Evolutionary conservation across 2,329 filamentous ascomycete genomes (phyloP).

Genomic region (Aspergillus sp.): DNA sequence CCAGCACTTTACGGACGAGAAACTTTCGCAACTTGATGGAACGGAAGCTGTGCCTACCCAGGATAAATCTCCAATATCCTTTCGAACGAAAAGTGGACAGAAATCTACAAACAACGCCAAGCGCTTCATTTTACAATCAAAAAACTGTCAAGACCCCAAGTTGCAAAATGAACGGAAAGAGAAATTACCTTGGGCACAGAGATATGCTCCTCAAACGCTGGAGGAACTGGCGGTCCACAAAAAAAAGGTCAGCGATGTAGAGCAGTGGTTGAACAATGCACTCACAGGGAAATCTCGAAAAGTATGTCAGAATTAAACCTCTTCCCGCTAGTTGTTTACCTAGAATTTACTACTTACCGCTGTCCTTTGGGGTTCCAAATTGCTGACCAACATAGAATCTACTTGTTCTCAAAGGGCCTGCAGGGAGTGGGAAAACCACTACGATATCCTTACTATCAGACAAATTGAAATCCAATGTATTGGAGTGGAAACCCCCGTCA

Average conservation of each 20-base stretch:
- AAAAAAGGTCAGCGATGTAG: conserved; percentile 85
- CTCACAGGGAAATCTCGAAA: conserved; percentile 56
- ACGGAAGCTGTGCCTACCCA: conserved; percentile 6
- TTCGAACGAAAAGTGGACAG: conserved; percentile 9
- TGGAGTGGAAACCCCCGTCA: conserved; percentile 88
- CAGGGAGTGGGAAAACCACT: conserved; percentile 90
- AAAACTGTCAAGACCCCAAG: neutral
- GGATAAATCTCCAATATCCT: conserved; percentile 6
- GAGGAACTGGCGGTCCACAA: conserved; percentile 93
- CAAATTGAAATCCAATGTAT: conserved; percentile 71
- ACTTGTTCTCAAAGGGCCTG: conserved; percentile 83
- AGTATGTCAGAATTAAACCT: conserved; percentile 26
- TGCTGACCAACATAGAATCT: conserved; percentile 59
- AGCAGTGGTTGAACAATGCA: conserved; percentile 76
- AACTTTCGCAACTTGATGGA: conserved; percentile 1
- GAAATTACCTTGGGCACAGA: conserved; percentile 79
- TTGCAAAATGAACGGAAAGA: conserved; percentile 41
- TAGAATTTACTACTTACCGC: neutral
- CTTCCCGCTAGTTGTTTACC: neutral
- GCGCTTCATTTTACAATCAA: conserved; percentile 27
- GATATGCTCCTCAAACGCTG: conserved; percentile 71
- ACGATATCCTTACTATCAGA: conserved; percentile 76
- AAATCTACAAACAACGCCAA: conserved; percentile 20
- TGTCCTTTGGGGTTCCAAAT: neutral
- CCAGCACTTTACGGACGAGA: conserved; percentile 30